A percentile compares a stretch with the other conserved stretches of the same genome.
Conservation (phyloP, 2,329 filamentous ascomycete genomes). For the Talaromyces sp. region DNA sequence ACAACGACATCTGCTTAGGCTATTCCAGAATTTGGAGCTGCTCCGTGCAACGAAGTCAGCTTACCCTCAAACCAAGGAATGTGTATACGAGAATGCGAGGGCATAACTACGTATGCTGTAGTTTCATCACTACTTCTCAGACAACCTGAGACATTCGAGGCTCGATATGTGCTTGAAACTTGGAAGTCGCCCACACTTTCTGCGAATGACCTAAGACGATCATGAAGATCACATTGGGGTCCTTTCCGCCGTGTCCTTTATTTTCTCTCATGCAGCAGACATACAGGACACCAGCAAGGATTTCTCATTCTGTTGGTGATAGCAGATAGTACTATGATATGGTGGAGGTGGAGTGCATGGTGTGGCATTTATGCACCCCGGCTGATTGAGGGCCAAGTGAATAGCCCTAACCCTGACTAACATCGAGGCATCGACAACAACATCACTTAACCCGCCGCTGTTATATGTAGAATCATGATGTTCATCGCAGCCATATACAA, state of each 20-base stretch:
- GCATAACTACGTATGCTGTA: not conserved
- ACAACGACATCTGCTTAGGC: not conserved
- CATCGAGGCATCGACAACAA: no score
- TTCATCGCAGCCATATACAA: not conserved
- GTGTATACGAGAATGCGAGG: not conserved
- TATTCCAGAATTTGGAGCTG: not conserved
- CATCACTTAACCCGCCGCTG: not conserved
- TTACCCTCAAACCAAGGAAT: not conserved
- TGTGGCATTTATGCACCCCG: not conserved
- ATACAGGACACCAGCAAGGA: not conserved
- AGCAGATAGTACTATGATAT: not conserved
- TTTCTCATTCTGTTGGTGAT: not conserved
- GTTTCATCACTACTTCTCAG: not conserved
- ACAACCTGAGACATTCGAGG: not conserved
- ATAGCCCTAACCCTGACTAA: constrained; percentile 1
- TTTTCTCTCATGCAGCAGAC: no score
- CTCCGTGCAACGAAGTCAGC: not conserved
- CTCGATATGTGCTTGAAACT: not conserved
- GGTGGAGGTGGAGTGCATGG: constrained; percentile 1
- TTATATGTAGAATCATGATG: not conserved
- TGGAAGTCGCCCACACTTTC: not conserved
- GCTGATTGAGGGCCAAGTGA: no score
- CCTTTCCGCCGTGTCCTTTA: not conserved
- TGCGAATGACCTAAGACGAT: not conserved
- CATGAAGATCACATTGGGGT: not conserved